Conservation (phyloP, 257 asterid species). For the Solanum rostratum region DNA sequence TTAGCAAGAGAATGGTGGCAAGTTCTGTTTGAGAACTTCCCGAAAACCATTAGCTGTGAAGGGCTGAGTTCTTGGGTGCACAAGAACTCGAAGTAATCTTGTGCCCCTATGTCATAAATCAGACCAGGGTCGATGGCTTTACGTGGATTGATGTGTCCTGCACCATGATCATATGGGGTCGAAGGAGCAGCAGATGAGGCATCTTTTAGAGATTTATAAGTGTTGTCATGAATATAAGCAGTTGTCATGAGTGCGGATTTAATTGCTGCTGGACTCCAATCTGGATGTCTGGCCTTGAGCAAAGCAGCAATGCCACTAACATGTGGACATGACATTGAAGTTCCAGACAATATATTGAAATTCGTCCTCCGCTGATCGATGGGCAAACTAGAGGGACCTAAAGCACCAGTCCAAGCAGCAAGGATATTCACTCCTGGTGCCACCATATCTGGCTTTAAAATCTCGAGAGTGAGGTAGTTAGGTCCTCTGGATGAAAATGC, state of each 20-base stretch:
- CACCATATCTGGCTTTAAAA: slow-evolving; percentile 69
- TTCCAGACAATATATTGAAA: slow-evolving; percentile 82
- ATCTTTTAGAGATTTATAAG: slow-evolving; percentile 36
- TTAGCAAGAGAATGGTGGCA: slow-evolving; percentile 28
- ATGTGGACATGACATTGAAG: slow-evolving; percentile 97
- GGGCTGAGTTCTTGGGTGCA: slow-evolving; percentile 52
- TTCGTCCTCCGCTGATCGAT: slow-evolving; percentile 55
- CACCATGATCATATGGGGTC: slow-evolving; percentile 76
- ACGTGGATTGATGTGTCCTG: slow-evolving; percentile 72
- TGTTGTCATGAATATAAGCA: slow-evolving; percentile 67
- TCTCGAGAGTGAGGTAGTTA: slow-evolving; percentile 57
- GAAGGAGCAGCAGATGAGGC: slow-evolving; percentile 44
- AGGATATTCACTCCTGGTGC: slow-evolving; percentile 96
- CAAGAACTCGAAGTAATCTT: slow-evolving; percentile 74
- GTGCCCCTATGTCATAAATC: slow-evolving; percentile 62
- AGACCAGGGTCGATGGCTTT: slow-evolving; percentile 74
- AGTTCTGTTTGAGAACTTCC: slow-evolving; percentile 41
- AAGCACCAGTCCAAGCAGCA: slow-evolving; percentile 75
- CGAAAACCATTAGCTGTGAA: slow-evolving; percentile 52
- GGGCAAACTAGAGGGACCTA: slow-evolving; percentile 76
- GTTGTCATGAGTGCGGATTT: slow-evolving; percentile 93
- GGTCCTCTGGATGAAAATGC: slow-evolving; percentile 95
- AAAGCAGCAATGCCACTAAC: slow-evolving; percentile 84
- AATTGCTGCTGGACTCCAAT: slow-evolving; percentile 84
- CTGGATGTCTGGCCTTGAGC: slow-evolving; percentile 61